Conservation (phyloP, 257 asterid genomes). For the Lantana camara region DNA sequence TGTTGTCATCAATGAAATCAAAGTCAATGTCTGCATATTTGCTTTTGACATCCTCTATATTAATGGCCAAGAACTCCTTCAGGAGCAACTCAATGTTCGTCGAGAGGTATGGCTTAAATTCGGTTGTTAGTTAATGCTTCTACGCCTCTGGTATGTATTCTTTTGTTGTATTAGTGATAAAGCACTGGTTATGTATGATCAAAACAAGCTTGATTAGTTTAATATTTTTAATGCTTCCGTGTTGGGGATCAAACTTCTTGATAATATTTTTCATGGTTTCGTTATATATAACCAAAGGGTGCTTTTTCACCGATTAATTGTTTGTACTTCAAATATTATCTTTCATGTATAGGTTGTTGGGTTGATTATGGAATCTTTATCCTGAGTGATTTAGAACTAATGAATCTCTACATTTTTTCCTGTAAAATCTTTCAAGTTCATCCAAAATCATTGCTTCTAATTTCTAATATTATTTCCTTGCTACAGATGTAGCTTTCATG, state of each 20-base stretch:
- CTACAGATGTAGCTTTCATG: slow-evolving; percentile 12
- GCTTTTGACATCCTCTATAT: slow-evolving; percentile 90
- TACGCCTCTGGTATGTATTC: background rate
- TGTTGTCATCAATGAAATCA: slow-evolving; percentile 72
- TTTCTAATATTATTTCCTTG: background rate
- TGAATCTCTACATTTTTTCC: background rate
- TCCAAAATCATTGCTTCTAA: too few species aligned
- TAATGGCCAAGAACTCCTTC: slow-evolving; percentile 81
- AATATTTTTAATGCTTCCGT: slow-evolving; percentile 12
- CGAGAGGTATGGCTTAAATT: slow-evolving; percentile 65
- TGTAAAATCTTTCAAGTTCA: too few species aligned
- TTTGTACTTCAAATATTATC: background rate
- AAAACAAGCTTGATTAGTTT: slow-evolving; percentile 5
- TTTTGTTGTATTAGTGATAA: slow-evolving; percentile 10
- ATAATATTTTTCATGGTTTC: background rate
- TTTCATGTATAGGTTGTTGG: slow-evolving; percentile 4
- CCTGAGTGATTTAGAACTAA: background rate
- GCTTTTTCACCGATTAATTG: slow-evolving; percentile 2
- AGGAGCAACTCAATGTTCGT: slow-evolving; percentile 80
- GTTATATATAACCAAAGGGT: background rate
- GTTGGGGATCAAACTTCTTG: background rate
- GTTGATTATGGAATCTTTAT: background rate
- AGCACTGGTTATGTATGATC: slow-evolving; percentile 2
- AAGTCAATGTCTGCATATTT: slow-evolving; percentile 87
- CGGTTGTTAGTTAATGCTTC: slow-evolving; percentile 20